Evolutionary conservation across 192 early-diverging fungal genomes (phyloP), one percentile per base, ranked within the genome.

Genomic region (Rhizophagus prolifer): DNA sequence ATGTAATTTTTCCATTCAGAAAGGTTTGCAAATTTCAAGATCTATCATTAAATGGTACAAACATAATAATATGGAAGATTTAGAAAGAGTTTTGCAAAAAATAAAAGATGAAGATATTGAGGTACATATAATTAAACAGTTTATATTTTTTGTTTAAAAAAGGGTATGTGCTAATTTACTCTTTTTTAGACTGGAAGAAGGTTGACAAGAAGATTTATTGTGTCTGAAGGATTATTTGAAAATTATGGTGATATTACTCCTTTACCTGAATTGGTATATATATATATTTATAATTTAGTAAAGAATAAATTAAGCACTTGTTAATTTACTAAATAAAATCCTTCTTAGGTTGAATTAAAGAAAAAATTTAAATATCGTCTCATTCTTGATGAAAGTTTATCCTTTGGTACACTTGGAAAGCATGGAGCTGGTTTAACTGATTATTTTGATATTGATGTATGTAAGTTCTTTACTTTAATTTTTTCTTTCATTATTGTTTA

Each of bases 21-120:
- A 96, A 79, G 96, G 95, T 26, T 87, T 94, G 16, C 88, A 90
- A 76, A 92, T 97, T 59, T 95, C 96, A n/a, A 87, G 97, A 58
- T 95, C 93, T 71, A 92, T 86, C 79, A 89, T 99, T 67, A 90
- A 91, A 76, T 96, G 88, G 85, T 99, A 90, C 81, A 96, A 96
- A 78, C 97, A 99, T 86, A 97, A 99, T 81, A 95, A 99, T 79
- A 93, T 99, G 94, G 86, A 90, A 10, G 96, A 99, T 78, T 83
- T 99, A 23, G 95, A 99, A 81, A 90, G 90, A 59, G 87, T 97
- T 26, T 84, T 99, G 65, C 73, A 88, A 67, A 89, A 93, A 54
- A 89, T 98, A 66, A 82, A 92, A 68, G 78, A 71, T 62, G 94
- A 97, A 74, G 84, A 89, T 62, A 72, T 76, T 23, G 78, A 80